These are phyloP conservation scores for Pseudopediastrum boryanum DNA, from an alignment of 139 green algal species.

Conservation along the genomic window DNA sequence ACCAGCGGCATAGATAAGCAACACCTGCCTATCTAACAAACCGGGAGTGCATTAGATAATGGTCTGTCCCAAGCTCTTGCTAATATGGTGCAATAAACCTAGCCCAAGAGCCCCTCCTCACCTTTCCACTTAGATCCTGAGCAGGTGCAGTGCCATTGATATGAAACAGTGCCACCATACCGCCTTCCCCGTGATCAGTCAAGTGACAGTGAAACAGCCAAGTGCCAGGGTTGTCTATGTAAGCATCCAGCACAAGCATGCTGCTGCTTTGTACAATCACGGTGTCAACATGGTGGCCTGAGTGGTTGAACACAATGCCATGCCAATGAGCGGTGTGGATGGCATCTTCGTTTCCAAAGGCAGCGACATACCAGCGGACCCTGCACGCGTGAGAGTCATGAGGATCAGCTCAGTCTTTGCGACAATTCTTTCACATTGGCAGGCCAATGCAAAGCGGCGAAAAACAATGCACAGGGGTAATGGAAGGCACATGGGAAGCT, in stretches of 20 bases:
- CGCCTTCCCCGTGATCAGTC: constrained; percentile 50
- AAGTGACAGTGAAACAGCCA: constrained; percentile 69
- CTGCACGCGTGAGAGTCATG: too few species aligned
- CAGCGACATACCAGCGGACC: constrained; percentile 63
- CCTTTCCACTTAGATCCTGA: constrained; percentile 13
- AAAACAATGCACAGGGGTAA: too few species aligned
- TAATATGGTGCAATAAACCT: too few species aligned
- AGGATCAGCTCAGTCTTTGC: too few species aligned
- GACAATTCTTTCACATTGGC: too few species aligned
- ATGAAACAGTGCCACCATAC: constrained; percentile 49
- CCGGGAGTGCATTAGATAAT: too few species aligned
- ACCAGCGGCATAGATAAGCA: too few species aligned
- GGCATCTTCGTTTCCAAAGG: constrained; percentile 52
- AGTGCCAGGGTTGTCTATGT: constrained; percentile 53
- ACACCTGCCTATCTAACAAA: too few species aligned
- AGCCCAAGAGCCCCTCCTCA: too few species aligned
- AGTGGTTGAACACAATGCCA: constrained; percentile 45
- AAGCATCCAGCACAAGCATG: constrained; percentile 31
- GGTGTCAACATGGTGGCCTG: constrained; percentile 24
- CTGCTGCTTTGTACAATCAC: constrained; percentile 20
- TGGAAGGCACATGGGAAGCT: too few species aligned
- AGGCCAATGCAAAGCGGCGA: too few species aligned
- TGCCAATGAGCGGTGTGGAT: constrained; percentile 71
- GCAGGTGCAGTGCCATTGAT: neutral
- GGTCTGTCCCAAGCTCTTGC: too few species aligned